Percentiles rank a stretch among this genome's conserved stretches.
Conservation (phyloP, 1,284 basidiomycete species). For the Macrocystidia cucumis region DNA sequence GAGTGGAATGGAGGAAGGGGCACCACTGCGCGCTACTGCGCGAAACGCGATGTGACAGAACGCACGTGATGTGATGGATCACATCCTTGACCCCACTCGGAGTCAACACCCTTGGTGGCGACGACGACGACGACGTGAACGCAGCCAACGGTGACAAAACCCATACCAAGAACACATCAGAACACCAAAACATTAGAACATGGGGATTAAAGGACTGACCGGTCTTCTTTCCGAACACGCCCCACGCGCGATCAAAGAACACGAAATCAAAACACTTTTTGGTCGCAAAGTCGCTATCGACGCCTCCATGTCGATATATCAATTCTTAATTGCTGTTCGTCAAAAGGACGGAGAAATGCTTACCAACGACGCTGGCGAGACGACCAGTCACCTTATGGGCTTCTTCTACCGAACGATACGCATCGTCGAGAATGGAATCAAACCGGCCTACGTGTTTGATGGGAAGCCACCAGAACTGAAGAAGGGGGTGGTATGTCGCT, state of each 20-base stretch:
- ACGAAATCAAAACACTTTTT: constrained; percentile 95
- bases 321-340: constrained; percentile 96
- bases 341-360: constrained; percentile 96
- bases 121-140: too few relatives aligned
- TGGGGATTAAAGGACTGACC: constrained; percentile 94
- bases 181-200: too few relatives aligned
- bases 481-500: constrained; percentile 78
- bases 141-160: too few relatives aligned
- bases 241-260: constrained; percentile 82
- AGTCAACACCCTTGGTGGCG: too few relatives aligned
- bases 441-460: constrained; percentile 98
- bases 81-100: too few relatives aligned
- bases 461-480: constrained; percentile 98
- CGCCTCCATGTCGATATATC: constrained; percentile 93
- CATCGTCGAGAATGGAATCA: constrained; percentile 99
- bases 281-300: constrained; percentile 98
- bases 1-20: too few relatives aligned
- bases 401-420: constrained; percentile 97
- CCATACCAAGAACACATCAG: too few relatives aligned
- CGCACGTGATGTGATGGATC: too few relatives aligned
- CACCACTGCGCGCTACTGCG: too few relatives aligned
- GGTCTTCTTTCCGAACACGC: constrained; percentile 86
- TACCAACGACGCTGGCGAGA: constrained; percentile 95
- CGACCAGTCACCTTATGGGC: constrained; percentile 96
- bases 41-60: too few relatives aligned